Percentiles rank a stretch among this genome's conserved stretches.
phyloP scores from a whole-genome alignment of 768 basidiomycete species.

The Tricholoma saponaceum region DNA sequence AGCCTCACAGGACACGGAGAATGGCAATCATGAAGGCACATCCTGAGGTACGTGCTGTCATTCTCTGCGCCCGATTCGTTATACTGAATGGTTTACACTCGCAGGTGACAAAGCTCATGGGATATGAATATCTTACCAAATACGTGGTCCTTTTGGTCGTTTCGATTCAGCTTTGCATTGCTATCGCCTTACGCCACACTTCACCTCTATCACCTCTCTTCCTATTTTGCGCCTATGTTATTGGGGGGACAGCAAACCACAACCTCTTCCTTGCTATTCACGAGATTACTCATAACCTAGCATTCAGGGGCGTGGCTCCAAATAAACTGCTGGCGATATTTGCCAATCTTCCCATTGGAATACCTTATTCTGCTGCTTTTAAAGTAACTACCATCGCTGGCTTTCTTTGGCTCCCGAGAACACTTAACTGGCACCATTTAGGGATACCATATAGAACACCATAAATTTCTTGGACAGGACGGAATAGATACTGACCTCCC shows the following conservation, averaged over 20 bases:
- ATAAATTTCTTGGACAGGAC: constrained; percentile 93
- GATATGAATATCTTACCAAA: constrained; percentile 88
- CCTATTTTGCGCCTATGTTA: constrained; percentile 70
- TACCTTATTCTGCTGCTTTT: constrained; percentile 94
- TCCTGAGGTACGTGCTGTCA: constrained; percentile 60
- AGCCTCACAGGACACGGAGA: constrained; percentile 88
- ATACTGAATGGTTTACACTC: neutral
- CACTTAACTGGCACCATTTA: constrained; percentile 18
- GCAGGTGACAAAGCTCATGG: constrained; percentile 95
- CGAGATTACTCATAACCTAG: constrained; percentile 97
- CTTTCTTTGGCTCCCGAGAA: neutral
- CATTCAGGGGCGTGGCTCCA: constrained; percentile 74
- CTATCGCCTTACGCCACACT: constrained; percentile 63
- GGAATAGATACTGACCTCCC: constrained; percentile 96
- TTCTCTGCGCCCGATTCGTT: neutral
- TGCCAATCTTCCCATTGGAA: constrained; percentile 89
- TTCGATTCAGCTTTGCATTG: constrained; percentile 61
- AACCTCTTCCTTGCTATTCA: constrained; percentile 98
- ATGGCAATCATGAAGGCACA: constrained; percentile 91
- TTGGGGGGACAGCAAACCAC: constrained; percentile 96
- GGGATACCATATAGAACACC: constrained; percentile 95
- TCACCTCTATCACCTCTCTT: constrained; percentile 70
- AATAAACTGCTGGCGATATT: constrained; percentile 90
- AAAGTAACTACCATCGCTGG: constrained; percentile 54
- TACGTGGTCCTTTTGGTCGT: constrained; percentile 86